A percentile compares a stretch with the other conserved stretches of the same genome.
Evolutionary conservation across 2,329 filamentous ascomycete species (phyloP).

Genomic region (Claviceps fusiformis): DNA sequence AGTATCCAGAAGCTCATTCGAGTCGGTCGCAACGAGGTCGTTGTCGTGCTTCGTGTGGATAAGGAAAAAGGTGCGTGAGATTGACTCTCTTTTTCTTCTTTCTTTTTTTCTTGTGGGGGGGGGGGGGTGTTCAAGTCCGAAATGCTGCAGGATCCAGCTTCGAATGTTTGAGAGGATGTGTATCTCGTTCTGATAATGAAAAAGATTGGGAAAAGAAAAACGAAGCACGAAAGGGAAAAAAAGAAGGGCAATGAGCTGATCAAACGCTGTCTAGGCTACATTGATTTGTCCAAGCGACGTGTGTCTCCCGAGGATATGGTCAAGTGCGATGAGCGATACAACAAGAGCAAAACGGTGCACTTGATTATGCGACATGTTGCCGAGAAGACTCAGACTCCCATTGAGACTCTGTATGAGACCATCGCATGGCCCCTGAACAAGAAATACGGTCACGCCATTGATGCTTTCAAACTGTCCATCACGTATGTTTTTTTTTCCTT

Average conservation of each 20-base stretch:
- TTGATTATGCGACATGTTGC: slow-evolving; percentile 98
- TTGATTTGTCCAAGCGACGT: slow-evolving; percentile 95
- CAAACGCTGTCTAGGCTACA: slow-evolving; percentile 50
- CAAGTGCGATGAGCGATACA: slow-evolving; percentile 98
- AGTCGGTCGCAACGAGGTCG: slow-evolving; percentile 94
- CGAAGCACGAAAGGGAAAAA: not conserved
- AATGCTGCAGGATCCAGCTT: too few species aligned
- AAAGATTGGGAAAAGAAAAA: slow-evolving; percentile 1
- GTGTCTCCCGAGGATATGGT: slow-evolving; percentile 95
- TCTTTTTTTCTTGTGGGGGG: too few species aligned
- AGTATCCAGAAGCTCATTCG: slow-evolving; percentile 98
- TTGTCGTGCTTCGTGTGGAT: slow-evolving; percentile 95
- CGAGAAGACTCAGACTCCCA: slow-evolving; percentile 89
- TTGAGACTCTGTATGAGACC: slow-evolving; percentile 83
- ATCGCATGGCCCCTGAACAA: slow-evolving; percentile 97
- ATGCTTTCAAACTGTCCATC: slow-evolving; percentile 98
- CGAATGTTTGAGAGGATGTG: not conserved
- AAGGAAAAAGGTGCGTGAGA: slow-evolving; percentile 75
- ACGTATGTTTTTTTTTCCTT: slow-evolving; percentile 45
- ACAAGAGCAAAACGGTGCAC: slow-evolving; percentile 99
- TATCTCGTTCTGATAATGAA: not conserved
- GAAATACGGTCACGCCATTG: slow-evolving; percentile 91
- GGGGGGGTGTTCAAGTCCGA: not conserved
- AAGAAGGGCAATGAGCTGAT: slow-evolving; percentile 8
- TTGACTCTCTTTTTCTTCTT: not conserved